Percentiles rank a stretch among this genome's conserved stretches.
phyloP scores from a whole-genome alignment of 192 early-diverging fungal species.

The Coemansia sp. region DNA sequence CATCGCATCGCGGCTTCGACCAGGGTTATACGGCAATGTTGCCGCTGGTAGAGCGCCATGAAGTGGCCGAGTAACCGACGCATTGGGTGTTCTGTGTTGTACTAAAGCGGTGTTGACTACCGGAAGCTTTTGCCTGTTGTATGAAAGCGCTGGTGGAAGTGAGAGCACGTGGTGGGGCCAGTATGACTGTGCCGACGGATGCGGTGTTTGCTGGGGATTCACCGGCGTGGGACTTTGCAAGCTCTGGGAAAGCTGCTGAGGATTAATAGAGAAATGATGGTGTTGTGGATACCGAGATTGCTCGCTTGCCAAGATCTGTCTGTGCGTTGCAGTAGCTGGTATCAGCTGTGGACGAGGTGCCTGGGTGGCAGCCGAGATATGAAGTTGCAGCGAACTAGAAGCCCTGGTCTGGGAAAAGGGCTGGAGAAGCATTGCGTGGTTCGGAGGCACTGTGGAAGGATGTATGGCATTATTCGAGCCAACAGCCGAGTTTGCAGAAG shows the following conservation, averaged over 20 bases:
- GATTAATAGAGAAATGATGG: not conserved
- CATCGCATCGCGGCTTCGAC: not conserved
- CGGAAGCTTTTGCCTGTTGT: constrained; percentile 2
- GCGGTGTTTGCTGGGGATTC: not conserved
- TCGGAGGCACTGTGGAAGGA: not conserved
- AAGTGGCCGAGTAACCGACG: not conserved
- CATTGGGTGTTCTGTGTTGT: not conserved
- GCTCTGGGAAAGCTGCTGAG: not conserved
- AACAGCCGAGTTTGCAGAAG: not conserved
- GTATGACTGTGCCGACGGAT: not conserved
- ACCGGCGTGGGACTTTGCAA: not conserved
- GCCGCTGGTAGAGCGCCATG: not conserved
- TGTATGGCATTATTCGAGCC: not conserved
- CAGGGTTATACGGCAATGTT: not conserved
- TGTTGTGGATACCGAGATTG: not conserved
- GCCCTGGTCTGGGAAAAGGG: not conserved
- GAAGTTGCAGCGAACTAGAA: not conserved
- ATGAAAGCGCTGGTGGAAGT: constrained; percentile 10
- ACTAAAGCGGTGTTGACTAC: not conserved
- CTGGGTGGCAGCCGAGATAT: not conserved
- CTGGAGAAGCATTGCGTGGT: not conserved
- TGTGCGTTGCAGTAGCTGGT: not conserved
- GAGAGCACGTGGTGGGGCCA: not conserved
- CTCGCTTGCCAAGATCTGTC: too few relatives aligned
- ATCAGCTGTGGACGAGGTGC: not conserved